A percentile compares a stretch with the other conserved stretches of the same genome.
Conservation (phyloP, 2,329 filamentous ascomycete species). For the Monosporascus sp. region DNA sequence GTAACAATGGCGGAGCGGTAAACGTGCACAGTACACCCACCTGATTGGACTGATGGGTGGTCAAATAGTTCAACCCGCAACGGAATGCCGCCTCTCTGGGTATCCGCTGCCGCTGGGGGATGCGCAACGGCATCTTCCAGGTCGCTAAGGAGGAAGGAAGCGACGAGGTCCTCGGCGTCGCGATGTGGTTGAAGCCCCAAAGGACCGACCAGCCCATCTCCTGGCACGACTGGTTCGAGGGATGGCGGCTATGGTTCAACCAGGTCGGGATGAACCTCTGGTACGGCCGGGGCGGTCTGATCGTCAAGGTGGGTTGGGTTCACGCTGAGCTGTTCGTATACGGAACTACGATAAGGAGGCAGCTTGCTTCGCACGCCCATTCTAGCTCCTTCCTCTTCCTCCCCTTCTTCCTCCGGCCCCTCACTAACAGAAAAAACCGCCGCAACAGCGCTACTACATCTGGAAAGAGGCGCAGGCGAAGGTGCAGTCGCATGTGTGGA, state of each 20-base stretch:
- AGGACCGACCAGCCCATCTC: slow-evolving; percentile 40
- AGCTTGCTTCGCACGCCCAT: not conserved
- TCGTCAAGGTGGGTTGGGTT: slow-evolving; percentile 43
- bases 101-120: slow-evolving; percentile 65
- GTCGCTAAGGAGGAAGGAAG: slow-evolving; percentile 57
- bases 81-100: slow-evolving; percentile 60
- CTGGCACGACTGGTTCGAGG: slow-evolving; percentile 59
- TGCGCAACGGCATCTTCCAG: slow-evolving; percentile 63
- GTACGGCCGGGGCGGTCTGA: slow-evolving; percentile 65
- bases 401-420: not conserved
- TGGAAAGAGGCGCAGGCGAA: slow-evolving; percentile 64
- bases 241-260: slow-evolving; percentile 60
- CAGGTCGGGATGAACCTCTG: slow-evolving; percentile 64
- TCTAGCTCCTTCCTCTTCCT: not conserved
- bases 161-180: slow-evolving; percentile 59
- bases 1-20: too few relatives aligned
- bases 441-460: slow-evolving; percentile 57
- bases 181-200: slow-evolving; percentile 65
- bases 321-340: not conserved
- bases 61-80: slow-evolving; percentile 49
- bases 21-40: too few relatives aligned
- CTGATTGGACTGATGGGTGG: not conserved
- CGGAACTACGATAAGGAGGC: too few relatives aligned
- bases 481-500: slow-evolving; percentile 60
- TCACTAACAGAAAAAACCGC: not conserved